phyloP scores from a whole-genome alignment of 2,329 filamentous ascomycete genomes.

The Neoarthrinium moseri region DNA sequence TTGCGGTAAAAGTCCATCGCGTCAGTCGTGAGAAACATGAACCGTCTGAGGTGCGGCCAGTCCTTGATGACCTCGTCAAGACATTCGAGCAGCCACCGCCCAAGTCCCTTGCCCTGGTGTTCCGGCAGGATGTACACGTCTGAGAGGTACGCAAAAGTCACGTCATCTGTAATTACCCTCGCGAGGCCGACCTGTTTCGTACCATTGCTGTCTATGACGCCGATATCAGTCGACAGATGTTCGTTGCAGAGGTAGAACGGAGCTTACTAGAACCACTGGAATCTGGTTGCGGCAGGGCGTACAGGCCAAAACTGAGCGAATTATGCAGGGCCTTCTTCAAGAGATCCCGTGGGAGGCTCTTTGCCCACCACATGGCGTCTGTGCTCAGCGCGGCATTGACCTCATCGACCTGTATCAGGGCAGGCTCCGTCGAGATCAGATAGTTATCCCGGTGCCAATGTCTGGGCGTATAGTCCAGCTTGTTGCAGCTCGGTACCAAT shows the following conservation, averaged over 20 bases:
- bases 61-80: conserved; percentile 43
- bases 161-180: conserved; percentile 67
- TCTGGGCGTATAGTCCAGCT: conserved; percentile 20
- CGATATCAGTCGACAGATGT: conserved; percentile 8
- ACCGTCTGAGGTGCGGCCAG: conserved; percentile 53
- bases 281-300: conserved; percentile 34
- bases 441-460: conserved; percentile 55
- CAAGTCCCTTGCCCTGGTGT: conserved; percentile 50
- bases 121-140: conserved; percentile 54
- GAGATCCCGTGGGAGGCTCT: conserved; percentile 43
- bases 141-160: conserved; percentile 66
- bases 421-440: conserved; percentile 60
- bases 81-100: conserved; percentile 52
- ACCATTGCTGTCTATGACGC: conserved; percentile 16
- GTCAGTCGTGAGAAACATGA: conserved; percentile 51
- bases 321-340: conserved; percentile 54
- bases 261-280: conserved; percentile 29
- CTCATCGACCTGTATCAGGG: conserved; percentile 50
- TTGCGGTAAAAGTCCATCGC: conserved; percentile 43
- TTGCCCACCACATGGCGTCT: conserved; percentile 62
- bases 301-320: conserved; percentile 61
- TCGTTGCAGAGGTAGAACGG: not conserved
- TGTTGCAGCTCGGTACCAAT: not conserved
- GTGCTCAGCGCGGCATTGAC: conserved; percentile 56
- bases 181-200: conserved; percentile 50